Evolutionary conservation across 2,329 filamentous ascomycete genomes (phyloP), one percentile per base, ranked within the genome.

Genomic region (Furcasterigmium sp.): DNA sequence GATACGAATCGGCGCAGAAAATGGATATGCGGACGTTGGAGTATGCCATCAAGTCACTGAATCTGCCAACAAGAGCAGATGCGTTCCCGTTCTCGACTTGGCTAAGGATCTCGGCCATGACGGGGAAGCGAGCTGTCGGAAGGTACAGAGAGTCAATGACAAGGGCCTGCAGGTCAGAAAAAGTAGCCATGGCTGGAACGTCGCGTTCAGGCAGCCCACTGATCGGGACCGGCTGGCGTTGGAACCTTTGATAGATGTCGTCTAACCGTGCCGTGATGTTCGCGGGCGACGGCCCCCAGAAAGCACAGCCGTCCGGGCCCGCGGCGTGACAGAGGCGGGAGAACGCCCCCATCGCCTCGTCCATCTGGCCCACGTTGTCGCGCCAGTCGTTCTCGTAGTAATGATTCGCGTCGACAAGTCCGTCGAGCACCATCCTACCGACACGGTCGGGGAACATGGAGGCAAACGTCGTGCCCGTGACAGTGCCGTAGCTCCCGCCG

Each of bases 391-490:
- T 56, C n/a, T 47, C 32, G 21, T 53, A 54, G 26, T 58, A 57
- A 13, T 54, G 39, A 10, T 56, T 52, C 15, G 52, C 49, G 34
- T 58, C 46, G 25, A 55, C 4, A 32, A 56, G 38, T 21, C 56
- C 53, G 46, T 66, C 63, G 15, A 67, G 52, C 9, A 67, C 32
- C 48, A 67, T 56, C 42, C 59, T 56, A 14, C 56, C 63, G n/a
- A 66, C 53, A 9, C 59, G 53, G 14, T 62, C 61, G 2, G 63
- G 63, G 51, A 65, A 67, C 57, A 67, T 60, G 17, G 62, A 58
- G n/a, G 63, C 62, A 42, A 64, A 58, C 15, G 54, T 57, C 11
- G 47, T 35, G 41, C 60, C 59, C 14, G 55, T 47, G 25, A 55
- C 44, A 21, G 61, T 62, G 37, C 61, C 60, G 49, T 63, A 64